A percentile compares a stretch with the other conserved stretches of the same genome.
Conservation (phyloP, 345 rosid genomes). For the Corchorus olitorius region DNA sequence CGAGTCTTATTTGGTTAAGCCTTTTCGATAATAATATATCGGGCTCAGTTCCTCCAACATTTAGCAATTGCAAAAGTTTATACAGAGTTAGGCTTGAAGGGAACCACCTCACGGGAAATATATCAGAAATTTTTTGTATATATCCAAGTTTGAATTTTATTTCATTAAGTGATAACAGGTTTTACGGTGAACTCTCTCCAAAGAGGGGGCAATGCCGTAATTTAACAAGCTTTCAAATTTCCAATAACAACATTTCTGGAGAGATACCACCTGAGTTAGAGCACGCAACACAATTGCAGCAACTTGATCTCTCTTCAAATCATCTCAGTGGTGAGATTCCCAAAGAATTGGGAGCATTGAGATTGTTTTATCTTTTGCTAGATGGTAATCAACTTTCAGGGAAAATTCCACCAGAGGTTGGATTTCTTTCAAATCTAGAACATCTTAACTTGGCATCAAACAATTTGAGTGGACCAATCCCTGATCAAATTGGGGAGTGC, state of each 20-base stretch:
- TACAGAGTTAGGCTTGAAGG: background rate
- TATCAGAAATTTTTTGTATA: conserved; percentile 12
- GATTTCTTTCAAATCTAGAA: background rate
- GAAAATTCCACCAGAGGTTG: conserved; percentile 16
- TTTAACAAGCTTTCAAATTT: conserved; percentile 18
- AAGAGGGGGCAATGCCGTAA: background rate
- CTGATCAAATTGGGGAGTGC: conserved; percentile 3
- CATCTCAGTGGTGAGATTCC: conserved; percentile 11
- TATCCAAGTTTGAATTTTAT: conserved; percentile 17
- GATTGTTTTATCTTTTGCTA: conserved; percentile 1
- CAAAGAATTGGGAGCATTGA: conserved; percentile 1
- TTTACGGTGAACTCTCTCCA: conserved; percentile 15
- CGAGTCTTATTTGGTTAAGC: background rate
- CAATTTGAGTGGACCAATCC: conserved; percentile 9
- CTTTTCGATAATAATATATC: background rate
- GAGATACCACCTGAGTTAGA: conserved; percentile 19
- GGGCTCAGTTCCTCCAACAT: background rate
- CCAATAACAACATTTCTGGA: conserved; percentile 18
- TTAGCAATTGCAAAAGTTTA: background rate
- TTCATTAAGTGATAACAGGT: background rate
- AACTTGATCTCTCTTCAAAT: conserved; percentile 17
- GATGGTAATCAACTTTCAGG: conserved; percentile 11
- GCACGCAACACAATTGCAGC: background rate
- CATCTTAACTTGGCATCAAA: conserved; percentile 17
- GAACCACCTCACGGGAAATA: background rate